Evolutionary conservation across 805 yeast species (phyloP).

Genomic region (Candida chauliodis): DNA sequence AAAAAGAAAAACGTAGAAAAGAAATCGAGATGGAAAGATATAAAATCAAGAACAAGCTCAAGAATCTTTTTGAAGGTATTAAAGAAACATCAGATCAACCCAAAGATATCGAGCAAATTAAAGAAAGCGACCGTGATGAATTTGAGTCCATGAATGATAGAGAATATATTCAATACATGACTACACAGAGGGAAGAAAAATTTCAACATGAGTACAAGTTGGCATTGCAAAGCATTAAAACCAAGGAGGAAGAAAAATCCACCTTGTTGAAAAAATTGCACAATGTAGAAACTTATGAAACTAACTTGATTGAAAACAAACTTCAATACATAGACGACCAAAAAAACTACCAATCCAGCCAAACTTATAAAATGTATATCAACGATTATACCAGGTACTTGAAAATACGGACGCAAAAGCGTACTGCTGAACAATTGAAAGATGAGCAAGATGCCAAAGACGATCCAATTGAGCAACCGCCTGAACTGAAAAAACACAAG

Average conservation of each 20-base stretch:
- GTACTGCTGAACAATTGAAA: conserved; percentile 36
- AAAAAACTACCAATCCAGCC: conserved; percentile 3
- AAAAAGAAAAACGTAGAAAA: conserved; percentile 46
- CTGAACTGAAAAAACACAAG: conserved; percentile 3
- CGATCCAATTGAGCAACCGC: neutral
- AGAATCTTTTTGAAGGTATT: conserved; percentile 41
- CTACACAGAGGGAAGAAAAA: conserved; percentile 20
- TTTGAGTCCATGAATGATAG: conserved; percentile 26
- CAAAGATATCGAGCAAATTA: conserved; percentile 4
- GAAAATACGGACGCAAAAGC: conserved; percentile 32
- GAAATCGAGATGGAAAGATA: conserved; percentile 47
- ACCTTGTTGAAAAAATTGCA: conserved; percentile 19
- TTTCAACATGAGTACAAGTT: conserved; percentile 18
- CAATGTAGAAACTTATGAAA: conserved; percentile 31
- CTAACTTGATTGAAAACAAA: conserved; percentile 33
- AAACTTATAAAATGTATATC: conserved; percentile 27
- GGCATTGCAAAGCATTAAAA: conserved; percentile 13
- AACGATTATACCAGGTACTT: conserved; percentile 43
- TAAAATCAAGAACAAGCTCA: conserved; percentile 45
- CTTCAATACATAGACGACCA: conserved; percentile 31
- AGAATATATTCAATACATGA: conserved; percentile 22
- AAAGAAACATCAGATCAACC: conserved; percentile 22
- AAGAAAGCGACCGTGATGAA: conserved; percentile 14
- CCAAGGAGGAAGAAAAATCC: conserved; percentile 14
- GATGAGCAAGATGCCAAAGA: conserved; percentile 35